Percentiles rank a stretch among this genome's conserved stretches.
Evolutionary conservation across 2,329 filamentous ascomycete genomes (phyloP).

Genomic region (Fusarium sublunatum): DNA sequence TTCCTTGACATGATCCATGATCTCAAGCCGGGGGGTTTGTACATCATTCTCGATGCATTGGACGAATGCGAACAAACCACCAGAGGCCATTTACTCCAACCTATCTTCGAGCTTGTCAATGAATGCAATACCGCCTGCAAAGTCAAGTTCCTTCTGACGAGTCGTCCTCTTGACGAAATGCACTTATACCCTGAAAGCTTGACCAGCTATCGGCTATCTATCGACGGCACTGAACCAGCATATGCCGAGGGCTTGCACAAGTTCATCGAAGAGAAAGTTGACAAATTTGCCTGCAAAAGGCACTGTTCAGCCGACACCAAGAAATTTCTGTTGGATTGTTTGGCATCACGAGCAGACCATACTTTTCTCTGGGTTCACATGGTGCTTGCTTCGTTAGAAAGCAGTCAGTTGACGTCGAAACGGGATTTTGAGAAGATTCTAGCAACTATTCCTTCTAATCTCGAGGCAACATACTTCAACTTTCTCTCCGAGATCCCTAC

Average conservation of each 20-base stretch:
- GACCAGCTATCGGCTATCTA: conserved; percentile 30
- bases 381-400: conserved; percentile 51
- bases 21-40: conserved; percentile 43
- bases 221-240: conserved; percentile 39
- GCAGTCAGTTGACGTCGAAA: conserved; percentile 37
- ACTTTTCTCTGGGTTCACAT: conserved; percentile 55
- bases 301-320: conserved; percentile 42
- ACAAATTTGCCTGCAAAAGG: conserved; percentile 46
- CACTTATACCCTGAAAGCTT: conserved; percentile 6
- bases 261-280: conserved; percentile 50
- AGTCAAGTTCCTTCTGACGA: conserved; percentile 52
- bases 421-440: conserved; percentile 48
- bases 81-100: conserved; percentile 42
- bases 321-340: conserved; percentile 44
- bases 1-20: conserved; percentile 50
- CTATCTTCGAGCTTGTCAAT: conserved; percentile 39
- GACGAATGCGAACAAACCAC: conserved; percentile 52
- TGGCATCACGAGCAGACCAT: conserved; percentile 49
- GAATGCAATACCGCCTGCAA: conserved; percentile 16
- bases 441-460: conserved; percentile 43
- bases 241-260: conserved; percentile 47
- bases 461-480: conserved; percentile 40
- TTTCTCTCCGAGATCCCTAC: conserved; percentile 47
- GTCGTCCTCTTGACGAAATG: conserved; percentile 43
- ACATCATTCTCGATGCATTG: conserved; percentile 53